Evolutionary conservation across 1,284 basidiomycete species (phyloP).

Genomic region (Anthracocystis setariae): DNA sequence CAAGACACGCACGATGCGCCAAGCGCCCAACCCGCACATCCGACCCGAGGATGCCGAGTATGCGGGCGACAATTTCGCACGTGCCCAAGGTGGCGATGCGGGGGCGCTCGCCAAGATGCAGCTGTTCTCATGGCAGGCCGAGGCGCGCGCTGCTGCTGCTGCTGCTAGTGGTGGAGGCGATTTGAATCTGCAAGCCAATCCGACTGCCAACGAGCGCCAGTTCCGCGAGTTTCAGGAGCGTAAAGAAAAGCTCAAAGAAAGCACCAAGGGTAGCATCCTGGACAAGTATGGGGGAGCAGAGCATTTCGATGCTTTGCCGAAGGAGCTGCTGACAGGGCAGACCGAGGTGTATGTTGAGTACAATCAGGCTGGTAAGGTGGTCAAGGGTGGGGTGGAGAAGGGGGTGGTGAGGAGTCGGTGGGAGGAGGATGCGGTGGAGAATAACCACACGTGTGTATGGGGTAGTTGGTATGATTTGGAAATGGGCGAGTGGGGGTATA

Average conservation of each 20-base stretch:
- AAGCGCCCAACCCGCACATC: constrained; percentile 83
- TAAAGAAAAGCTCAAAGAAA: constrained; percentile 89
- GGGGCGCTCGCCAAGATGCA: constrained; percentile 89
- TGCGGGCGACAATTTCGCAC: constrained; percentile 94
- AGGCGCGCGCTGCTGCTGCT: constrained; percentile 71
- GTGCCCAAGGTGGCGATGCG: constrained; percentile 84
- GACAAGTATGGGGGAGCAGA: constrained; percentile 90
- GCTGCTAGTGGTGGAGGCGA: constrained; percentile 76
- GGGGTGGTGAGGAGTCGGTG: constrained; percentile 89
- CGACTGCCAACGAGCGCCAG: constrained; percentile 87
- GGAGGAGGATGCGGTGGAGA: constrained; percentile 76
- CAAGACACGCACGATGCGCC: constrained; percentile 99
- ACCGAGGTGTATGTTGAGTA: constrained; percentile 99
- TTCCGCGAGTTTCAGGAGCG: constrained; percentile 90
- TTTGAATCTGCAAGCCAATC: constrained; percentile 93
- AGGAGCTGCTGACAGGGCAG: constrained; percentile 89
- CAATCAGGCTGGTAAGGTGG: constrained; percentile 86
- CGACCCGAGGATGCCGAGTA: constrained; percentile 87
- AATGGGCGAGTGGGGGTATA: constrained; percentile 86
- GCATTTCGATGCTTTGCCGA: constrained; percentile 86
- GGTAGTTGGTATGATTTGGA: constrained; percentile 89
- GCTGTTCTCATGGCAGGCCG: constrained; percentile 96
- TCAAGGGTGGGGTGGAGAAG: constrained; percentile 85
- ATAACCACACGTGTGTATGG: constrained; percentile 95
- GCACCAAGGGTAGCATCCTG: constrained; percentile 74